Evolutionary conservation across 2,329 filamentous ascomycete species (phyloP).

Genomic region (Fusarium nygamai): DNA sequence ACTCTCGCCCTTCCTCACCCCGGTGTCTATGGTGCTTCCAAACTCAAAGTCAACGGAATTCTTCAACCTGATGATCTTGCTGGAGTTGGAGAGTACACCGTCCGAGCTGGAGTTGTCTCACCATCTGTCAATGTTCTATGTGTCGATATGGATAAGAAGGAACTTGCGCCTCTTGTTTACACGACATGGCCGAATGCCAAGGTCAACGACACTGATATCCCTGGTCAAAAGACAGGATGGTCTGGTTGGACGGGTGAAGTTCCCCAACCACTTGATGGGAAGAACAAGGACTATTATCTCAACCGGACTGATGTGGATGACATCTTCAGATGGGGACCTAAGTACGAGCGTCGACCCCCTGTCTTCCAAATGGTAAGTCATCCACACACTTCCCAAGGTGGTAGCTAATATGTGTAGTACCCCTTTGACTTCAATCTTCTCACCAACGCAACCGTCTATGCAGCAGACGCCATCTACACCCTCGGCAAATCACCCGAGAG

Average conservation of each 20-base stretch:
- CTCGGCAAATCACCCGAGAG: constrained; percentile 61
- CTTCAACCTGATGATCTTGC: constrained; percentile 73
- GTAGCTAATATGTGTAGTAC: constrained; percentile 48
- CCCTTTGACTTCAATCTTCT: constrained; percentile 75
- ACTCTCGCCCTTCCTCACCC: constrained; percentile 82
- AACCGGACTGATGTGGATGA: constrained; percentile 73
- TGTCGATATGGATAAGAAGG: constrained; percentile 67
- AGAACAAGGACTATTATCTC: constrained; percentile 50
- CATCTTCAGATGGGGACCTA: constrained; percentile 73
- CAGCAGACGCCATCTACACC: constrained; percentile 69
- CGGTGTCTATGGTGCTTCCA: constrained; percentile 72
- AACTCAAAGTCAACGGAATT: constrained; percentile 69
- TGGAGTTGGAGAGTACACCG: constrained; percentile 74
- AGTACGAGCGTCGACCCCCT: constrained; percentile 61
- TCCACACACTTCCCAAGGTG: background rate
- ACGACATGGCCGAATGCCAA: constrained; percentile 63
- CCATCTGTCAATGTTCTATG: constrained; percentile 79
- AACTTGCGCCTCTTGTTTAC: constrained; percentile 73
- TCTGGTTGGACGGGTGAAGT: constrained; percentile 53
- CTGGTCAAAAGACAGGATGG: constrained; percentile 47
- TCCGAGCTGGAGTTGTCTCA: constrained; percentile 75
- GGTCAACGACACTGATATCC: constrained; percentile 48
- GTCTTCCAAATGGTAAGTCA: constrained; percentile 59
- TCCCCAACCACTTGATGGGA: constrained; percentile 43
- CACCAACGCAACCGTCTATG: constrained; percentile 60